Percentiles rank a stretch among this genome's conserved stretches.
These are phyloP conservation scores for Cytospora mali DNA, from an alignment of 2,329 filamentous ascomycete genomes.

Conservation along the genomic window DNA sequence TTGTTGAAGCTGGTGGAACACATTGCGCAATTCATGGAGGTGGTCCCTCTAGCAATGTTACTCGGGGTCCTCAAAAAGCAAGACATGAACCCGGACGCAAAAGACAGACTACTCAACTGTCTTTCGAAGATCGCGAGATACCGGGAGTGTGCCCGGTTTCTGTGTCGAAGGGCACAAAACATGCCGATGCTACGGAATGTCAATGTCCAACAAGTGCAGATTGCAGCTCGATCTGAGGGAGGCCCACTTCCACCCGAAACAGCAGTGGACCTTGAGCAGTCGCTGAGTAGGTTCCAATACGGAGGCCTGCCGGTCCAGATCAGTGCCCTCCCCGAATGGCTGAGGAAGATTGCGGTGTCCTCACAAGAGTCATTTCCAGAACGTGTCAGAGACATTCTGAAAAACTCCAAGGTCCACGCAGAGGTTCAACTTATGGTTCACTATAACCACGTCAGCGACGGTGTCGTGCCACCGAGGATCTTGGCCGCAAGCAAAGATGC, in stretches of 20 bases:
- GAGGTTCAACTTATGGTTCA: slow-evolving; percentile 53
- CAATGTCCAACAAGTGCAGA: slow-evolving; percentile 34
- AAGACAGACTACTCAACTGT: slow-evolving; percentile 23
- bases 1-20: neutral
- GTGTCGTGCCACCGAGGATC: slow-evolving; percentile 40
- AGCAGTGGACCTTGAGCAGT: neutral
- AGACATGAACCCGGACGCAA: neutral
- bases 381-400: slow-evolving; percentile 27
- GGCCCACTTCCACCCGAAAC: neutral
- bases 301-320: slow-evolving; percentile 12
- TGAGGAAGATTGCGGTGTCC: neutral
- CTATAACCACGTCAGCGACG: slow-evolving; percentile 39
- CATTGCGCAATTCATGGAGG: neutral
- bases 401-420: slow-evolving; percentile 47
- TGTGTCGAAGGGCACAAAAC: slow-evolving; percentile 39
- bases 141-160: slow-evolving; percentile 37
- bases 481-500: slow-evolving; percentile 54
- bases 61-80: neutral
- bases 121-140: slow-evolving; percentile 44
- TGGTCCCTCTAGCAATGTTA: neutral
- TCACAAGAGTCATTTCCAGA: neutral
- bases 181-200: slow-evolving; percentile 36
- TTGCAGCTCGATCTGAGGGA: neutral
- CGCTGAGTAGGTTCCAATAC: slow-evolving; percentile 16
- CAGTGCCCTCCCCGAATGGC: slow-evolving; percentile 22